A percentile compares a stretch with the other conserved stretches of the same genome.
These are phyloP conservation scores for Dipodascus albidus DNA, from an alignment of 805 yeast species.

Conservation along the genomic window DNA sequence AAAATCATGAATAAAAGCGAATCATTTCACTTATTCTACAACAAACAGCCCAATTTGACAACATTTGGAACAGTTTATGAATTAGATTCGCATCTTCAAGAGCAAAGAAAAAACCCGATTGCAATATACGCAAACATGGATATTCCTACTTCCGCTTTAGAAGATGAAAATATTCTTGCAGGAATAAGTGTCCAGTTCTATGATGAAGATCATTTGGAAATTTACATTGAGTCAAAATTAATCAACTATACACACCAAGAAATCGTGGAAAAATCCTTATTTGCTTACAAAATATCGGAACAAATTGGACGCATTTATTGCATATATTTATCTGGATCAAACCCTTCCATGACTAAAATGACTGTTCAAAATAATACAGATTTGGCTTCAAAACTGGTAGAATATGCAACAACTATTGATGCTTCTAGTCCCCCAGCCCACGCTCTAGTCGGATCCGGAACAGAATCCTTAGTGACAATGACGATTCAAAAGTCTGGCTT, in stretches of 20 bases:
- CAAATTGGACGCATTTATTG: neutral
- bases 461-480: neutral
- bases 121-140: slow-evolving; percentile 54
- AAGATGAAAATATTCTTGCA: slow-evolving; percentile 30
- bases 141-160: slow-evolving; percentile 29
- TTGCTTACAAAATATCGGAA: neutral
- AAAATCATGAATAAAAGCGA: slow-evolving; percentile 64
- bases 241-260: neutral
- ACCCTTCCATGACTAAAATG: neutral
- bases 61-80: slow-evolving; percentile 28
- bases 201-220: neutral
- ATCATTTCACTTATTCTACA: slow-evolving; percentile 76
- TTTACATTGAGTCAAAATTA: neutral
- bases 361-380: neutral
- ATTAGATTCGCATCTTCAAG: slow-evolving; percentile 23
- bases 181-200: slow-evolving; percentile 29
- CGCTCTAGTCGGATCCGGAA: neutral
- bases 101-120: slow-evolving; percentile 40
- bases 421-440: neutral
- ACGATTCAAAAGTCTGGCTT: neutral
- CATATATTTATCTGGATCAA: neutral
- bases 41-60: slow-evolving; percentile 21
- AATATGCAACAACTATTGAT: neutral
- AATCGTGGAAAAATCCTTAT: neutral
- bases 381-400: neutral